A percentile compares a stretch with the other conserved stretches of the same genome.
phyloP scores from a whole-genome alignment of 768 basidiomycete species.

The Russula emetica region DNA sequence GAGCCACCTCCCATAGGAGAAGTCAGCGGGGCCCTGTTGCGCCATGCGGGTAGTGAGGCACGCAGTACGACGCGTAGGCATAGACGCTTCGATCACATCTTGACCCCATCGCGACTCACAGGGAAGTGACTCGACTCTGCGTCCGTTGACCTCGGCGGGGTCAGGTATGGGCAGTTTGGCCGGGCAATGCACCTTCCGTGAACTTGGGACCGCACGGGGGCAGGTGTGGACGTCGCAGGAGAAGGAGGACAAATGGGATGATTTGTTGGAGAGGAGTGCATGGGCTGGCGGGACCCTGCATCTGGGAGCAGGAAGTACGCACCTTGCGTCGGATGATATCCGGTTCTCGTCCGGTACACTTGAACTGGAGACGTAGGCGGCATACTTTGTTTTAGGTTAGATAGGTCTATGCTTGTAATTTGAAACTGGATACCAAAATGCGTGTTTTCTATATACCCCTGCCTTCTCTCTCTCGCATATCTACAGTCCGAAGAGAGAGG shows the following conservation, averaged over 20 bases:
- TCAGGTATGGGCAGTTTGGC: not conserved
- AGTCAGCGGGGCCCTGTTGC: conserved; percentile 27
- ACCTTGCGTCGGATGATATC: conserved; percentile 43
- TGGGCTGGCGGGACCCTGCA: conserved; percentile 71
- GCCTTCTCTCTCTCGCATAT: no score
- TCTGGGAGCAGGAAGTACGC: conserved; percentile 39
- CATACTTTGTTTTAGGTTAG: not conserved
- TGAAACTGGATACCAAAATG: not conserved
- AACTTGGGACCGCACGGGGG: conserved; percentile 38
- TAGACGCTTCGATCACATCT: conserved; percentile 8
- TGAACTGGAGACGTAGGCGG: not conserved
- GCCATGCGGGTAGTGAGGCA: conserved; percentile 30
- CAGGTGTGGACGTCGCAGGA: conserved; percentile 57
- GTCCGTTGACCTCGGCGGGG: not conserved
- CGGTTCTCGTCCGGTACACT: conserved; percentile 37
- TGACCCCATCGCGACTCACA: conserved; percentile 16
- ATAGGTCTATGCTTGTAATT: not conserved
- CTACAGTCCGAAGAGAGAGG: no score
- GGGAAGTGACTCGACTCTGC: conserved; percentile 22
- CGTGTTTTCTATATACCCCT: not conserved
- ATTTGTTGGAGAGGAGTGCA: conserved; percentile 60
- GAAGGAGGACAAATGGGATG: conserved; percentile 69
- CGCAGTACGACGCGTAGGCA: conserved; percentile 24
- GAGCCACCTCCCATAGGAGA: conserved; percentile 24
- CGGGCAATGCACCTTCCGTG: conserved; percentile 46